Evolutionary conservation across 2,329 filamentous ascomycete species (phyloP).

Genomic region (Tricladium varicosporioides): DNA sequence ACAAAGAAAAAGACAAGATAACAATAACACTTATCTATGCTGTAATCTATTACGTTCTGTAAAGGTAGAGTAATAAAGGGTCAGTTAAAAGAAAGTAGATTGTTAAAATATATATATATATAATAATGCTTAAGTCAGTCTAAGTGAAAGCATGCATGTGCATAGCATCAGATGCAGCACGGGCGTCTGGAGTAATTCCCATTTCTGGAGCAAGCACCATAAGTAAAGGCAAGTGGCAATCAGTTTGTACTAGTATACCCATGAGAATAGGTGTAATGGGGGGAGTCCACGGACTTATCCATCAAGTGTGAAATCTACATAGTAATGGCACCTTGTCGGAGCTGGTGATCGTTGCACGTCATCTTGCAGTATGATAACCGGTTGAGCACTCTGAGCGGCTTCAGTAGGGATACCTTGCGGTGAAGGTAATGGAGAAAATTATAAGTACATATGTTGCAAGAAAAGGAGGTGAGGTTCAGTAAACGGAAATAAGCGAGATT

Average conservation of each 20-base stretch:
- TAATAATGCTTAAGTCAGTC: too few species aligned
- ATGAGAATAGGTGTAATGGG: constrained; percentile 9
- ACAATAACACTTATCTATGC: too few species aligned
- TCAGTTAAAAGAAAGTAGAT: too few species aligned
- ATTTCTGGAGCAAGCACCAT: constrained; percentile 12
- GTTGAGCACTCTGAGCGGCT: neutral
- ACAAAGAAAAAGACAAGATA: too few species aligned
- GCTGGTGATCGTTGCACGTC: constrained; percentile 3
- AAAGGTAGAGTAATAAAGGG: too few species aligned
- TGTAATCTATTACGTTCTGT: too few species aligned
- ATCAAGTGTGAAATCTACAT: neutral
- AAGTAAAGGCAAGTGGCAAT: constrained; percentile 12
- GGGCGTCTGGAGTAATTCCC: constrained; percentile 6
- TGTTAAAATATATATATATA: too few species aligned
- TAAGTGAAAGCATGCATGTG: too few species aligned
- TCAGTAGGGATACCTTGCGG: neutral
- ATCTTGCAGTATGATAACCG: neutral
- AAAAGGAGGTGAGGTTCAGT: too few species aligned
- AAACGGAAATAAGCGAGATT: too few species aligned
- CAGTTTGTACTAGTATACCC: constrained; percentile 4
- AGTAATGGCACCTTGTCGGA: neutral
- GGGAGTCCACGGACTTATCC: constrained; percentile 12
- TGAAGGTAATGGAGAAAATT: neutral
- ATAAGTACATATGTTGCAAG: too few species aligned
- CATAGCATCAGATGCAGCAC: too few species aligned